Percentiles rank a stretch among this genome's conserved stretches.
These are phyloP conservation scores for Aureobasidium sp. DNA, from an alignment of 2,329 filamentous ascomycete species.

Conservation along the genomic window DNA sequence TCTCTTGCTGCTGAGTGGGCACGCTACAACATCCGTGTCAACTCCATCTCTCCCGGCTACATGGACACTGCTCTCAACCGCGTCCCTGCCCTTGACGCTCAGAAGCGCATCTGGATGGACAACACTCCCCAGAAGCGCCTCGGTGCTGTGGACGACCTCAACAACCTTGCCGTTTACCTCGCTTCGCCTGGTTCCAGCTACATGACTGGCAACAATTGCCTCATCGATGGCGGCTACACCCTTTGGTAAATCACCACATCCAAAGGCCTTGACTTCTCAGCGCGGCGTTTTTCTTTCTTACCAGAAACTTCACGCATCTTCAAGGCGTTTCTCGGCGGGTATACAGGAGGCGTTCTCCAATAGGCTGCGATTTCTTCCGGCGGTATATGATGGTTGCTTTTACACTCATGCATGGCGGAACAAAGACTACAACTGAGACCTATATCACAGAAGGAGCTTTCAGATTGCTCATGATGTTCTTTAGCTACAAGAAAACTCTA, in stretches of 20 bases:
- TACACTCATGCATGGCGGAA: neutral
- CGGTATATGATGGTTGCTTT: constrained; percentile 1
- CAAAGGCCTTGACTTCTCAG: neutral
- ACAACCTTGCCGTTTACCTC: constrained; percentile 69
- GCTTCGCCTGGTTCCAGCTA: constrained; percentile 65
- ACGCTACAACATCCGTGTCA: constrained; percentile 72
- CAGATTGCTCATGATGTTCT: neutral
- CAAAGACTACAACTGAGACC: neutral
- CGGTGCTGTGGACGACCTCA: constrained; percentile 67
- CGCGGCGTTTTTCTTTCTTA: constrained; percentile 5
- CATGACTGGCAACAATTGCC: constrained; percentile 70
- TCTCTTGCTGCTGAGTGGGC: constrained; percentile 81
- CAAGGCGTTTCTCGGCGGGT: constrained; percentile 8
- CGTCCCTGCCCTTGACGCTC: constrained; percentile 67
- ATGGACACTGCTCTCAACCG: constrained; percentile 81
- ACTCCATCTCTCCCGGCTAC: constrained; percentile 78
- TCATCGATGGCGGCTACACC: constrained; percentile 65
- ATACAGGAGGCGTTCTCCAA: constrained; percentile 13
- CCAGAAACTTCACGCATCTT: constrained; percentile 6
- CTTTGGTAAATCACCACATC: constrained; percentile 36
- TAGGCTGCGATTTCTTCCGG: constrained; percentile 1
- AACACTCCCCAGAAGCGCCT: constrained; percentile 68
- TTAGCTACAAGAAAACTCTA: neutral
- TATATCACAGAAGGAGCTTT: neutral
- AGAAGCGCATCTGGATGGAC: constrained; percentile 75